Evolutionary conservation across 441 rosid species (phyloP).

Genomic region (Erysimum cheiri): DNA sequence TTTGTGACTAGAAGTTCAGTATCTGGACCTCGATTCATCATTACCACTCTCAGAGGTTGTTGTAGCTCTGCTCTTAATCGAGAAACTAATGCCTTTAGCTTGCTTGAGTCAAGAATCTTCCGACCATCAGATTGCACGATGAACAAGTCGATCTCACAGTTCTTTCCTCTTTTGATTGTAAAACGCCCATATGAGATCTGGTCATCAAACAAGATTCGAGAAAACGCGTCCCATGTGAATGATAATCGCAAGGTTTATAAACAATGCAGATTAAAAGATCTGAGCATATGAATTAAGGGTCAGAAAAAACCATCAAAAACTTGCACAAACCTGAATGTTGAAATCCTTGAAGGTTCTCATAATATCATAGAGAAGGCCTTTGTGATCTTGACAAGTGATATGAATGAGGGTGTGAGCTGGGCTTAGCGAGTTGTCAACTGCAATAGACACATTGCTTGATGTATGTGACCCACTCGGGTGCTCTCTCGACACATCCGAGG

Average conservation of each 20-base stretch:
- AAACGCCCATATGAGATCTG: conserved; percentile 95
- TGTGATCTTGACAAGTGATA: conserved; percentile 83
- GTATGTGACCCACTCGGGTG: conserved; percentile 49
- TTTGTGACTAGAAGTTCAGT: conserved; percentile 86
- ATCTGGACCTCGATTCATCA: conserved; percentile 86
- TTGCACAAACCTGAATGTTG: conserved; percentile 74
- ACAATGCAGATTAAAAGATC: neutral
- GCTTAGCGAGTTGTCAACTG: conserved; percentile 79
- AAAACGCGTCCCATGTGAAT: neutral
- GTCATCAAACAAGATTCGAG: conserved; percentile 24
- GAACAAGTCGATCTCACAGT: conserved; percentile 87
- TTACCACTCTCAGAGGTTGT: conserved; percentile 83
- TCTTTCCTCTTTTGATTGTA: conserved; percentile 57
- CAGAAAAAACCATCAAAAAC: neutral
- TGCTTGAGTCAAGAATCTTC: conserved; percentile 81
- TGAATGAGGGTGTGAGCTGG: conserved; percentile 87
- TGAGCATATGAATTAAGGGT: neutral
- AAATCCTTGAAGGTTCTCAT: conserved; percentile 93
- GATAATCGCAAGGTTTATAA: neutral
- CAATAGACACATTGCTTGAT: conserved; percentile 57
- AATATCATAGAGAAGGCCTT: conserved; percentile 87
- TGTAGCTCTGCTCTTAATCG: conserved; percentile 69
- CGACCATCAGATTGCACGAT: conserved; percentile 80
- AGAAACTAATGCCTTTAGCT: conserved; percentile 63
- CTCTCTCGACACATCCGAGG: conserved; percentile 49